Base-by-base conservation (phyloP, 2,329 filamentous ascomycete genomes). In the Aspergillus sp. region DNA sequence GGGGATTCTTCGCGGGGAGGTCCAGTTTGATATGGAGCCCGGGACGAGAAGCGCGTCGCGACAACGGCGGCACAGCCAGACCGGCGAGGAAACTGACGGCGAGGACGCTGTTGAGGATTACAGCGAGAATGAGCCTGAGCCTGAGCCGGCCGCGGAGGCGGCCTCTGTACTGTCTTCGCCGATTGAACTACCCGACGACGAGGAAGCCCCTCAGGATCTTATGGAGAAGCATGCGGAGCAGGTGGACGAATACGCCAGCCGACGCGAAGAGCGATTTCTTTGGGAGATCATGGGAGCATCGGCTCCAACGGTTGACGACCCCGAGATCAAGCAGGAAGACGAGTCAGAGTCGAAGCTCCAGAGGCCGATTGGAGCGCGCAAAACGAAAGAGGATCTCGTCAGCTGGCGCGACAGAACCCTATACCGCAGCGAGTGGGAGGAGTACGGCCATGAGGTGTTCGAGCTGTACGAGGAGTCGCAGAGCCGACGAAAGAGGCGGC, bases 381-480 rank as follows among this genome's bases (percentile, higher is more conserved):
- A 68, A 62, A 58, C 58, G 49, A 59, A 58, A 49, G 58, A 71
- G 43, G 71, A 77, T 10, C 50, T 72, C 9, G 60, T 69, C n/a
- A 67, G 77, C 46, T 84, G 81, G 81, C 73, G 78, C 47, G 70
- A 71, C 21, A 69, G 66, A 46, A 68, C 72, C 1, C 61, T 78
- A 2, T 81, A 78, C 47, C 73, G 70, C 43, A 70, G 74, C 16
- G 71, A 77, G 29, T 84, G 81, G 81, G 80, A 83, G 59, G 66
- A 67, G n/a, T 70, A 69, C 50, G 68, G 68, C 1, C 56, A 62
- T 32, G 64, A 64, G 6, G 52, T 60, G 2, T 46, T 61, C 10
- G 58, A 69, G 17, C 43, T 71, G 5, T 59, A 69, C 14, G 63
- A 68, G 9, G 64, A 69, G 43, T 54, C 53, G 19, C 58, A 61